A percentile compares a stretch with the other conserved stretches of the same genome.
Evolutionary conservation across 2,329 filamentous ascomycete genomes (phyloP).

Genomic region (Ceratocystis alfenasii): DNA sequence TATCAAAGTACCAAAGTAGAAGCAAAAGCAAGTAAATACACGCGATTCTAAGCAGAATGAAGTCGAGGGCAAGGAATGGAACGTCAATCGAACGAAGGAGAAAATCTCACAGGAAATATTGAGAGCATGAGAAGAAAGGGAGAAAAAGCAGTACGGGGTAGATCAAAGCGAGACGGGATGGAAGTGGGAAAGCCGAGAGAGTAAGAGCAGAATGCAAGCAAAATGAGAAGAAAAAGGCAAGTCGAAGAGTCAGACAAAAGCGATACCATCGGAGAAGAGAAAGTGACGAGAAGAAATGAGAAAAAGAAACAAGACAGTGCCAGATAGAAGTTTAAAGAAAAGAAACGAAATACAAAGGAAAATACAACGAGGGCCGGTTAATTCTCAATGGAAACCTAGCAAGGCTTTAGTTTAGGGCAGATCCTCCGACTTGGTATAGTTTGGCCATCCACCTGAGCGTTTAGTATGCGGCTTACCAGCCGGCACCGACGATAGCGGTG

Average conservation of each 20-base stretch:
- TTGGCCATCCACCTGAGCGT: constrained; percentile 27
- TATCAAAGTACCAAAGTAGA: not conserved
- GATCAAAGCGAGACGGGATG: too few relatives aligned
- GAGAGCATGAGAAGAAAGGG: not conserved
- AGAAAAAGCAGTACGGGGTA: too few relatives aligned
- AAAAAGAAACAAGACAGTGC: constrained; percentile 1
- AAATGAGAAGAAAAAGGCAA: constrained; percentile 8
- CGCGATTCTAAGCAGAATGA: too few relatives aligned
- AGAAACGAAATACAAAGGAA: too few relatives aligned
- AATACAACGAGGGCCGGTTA: too few relatives aligned
- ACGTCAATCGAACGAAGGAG: not conserved
- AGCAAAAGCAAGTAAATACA: not conserved
- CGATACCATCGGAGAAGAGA: not conserved
- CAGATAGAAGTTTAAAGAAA: too few relatives aligned
- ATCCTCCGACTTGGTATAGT: constrained; percentile 31
- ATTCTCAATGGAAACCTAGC: not conserved
- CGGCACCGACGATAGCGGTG: constrained; percentile 22
- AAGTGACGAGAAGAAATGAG: not conserved
- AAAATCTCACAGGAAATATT: not conserved
- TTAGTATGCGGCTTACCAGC: constrained; percentile 34
- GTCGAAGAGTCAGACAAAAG: not conserved
- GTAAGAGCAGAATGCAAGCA: not conserved
- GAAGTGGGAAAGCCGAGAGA: not conserved
- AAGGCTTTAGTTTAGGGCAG: constrained; percentile 26
- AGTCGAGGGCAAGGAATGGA: not conserved